These are phyloP conservation scores for Candida tetrigidarum DNA, from an alignment of 1,139 yeast species.

Conservation along the genomic window DNA sequence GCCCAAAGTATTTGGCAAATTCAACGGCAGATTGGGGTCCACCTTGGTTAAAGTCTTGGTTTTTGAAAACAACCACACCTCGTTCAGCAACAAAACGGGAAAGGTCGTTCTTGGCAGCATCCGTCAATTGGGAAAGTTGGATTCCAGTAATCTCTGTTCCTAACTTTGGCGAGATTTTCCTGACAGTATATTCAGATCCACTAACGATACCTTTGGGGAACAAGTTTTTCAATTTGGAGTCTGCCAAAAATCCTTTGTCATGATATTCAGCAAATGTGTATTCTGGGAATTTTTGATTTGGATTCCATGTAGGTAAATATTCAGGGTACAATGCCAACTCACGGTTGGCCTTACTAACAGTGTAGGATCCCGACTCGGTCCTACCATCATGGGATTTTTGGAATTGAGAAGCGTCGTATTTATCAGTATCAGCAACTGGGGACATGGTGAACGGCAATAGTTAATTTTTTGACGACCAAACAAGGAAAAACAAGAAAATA, in stretches of 20 bases:
- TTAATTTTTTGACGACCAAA: too few species aligned
- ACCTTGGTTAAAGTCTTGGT: slow-evolving; percentile 38
- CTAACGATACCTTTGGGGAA: slow-evolving; percentile 15
- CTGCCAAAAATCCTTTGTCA: slow-evolving; percentile 29
- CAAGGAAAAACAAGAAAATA: neutral
- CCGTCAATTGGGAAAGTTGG: slow-evolving; percentile 31
- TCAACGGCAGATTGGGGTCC: slow-evolving; percentile 38
- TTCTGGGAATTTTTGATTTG: slow-evolving; percentile 28
- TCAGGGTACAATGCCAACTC: slow-evolving; percentile 25
- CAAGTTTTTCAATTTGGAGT: slow-evolving; percentile 21
- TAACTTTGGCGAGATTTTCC: slow-evolving; percentile 29
- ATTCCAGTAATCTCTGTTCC: slow-evolving; percentile 30
- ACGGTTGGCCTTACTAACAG: slow-evolving; percentile 28
- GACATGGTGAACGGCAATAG: slow-evolving; percentile 16
- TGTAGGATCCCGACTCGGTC: slow-evolving; percentile 28
- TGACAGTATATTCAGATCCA: slow-evolving; percentile 12
- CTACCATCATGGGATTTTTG: slow-evolving; percentile 29
- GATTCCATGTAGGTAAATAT: slow-evolving; percentile 36
- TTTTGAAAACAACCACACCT: slow-evolving; percentile 44
- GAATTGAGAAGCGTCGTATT: slow-evolving; percentile 34
- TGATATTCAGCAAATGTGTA: slow-evolving; percentile 25
- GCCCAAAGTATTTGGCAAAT: slow-evolving; percentile 39
- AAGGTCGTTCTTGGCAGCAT: slow-evolving; percentile 39
- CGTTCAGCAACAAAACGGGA: slow-evolving; percentile 43
- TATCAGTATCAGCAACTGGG: slow-evolving; percentile 21